Conservation (phyloP, 1,139 yeast species). For the Tardiomyces blankii region DNA sequence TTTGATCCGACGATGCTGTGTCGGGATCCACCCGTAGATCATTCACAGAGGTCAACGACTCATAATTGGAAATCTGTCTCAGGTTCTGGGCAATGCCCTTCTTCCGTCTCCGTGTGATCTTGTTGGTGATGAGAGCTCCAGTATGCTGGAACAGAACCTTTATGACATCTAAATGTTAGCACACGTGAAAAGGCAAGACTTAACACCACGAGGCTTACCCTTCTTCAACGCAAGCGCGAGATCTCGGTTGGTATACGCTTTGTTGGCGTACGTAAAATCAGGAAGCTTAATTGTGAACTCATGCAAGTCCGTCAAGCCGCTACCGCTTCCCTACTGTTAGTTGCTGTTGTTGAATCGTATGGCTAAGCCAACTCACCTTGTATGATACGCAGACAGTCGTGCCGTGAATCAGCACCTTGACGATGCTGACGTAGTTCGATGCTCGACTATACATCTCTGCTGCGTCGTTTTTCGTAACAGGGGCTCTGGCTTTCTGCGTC, state of each 20-base stretch:
- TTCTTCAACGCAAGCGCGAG: conserved; percentile 51
- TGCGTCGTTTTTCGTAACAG: conserved; percentile 25
- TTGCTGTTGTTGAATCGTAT: no score
- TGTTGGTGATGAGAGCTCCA: conserved; percentile 72
- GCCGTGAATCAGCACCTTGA: conserved; percentile 43
- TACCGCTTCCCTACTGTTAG: conserved; percentile 32
- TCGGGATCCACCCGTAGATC: conserved; percentile 10
- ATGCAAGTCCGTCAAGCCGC: conserved; percentile 61
- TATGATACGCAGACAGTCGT: conserved; percentile 56
- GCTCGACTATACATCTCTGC: conserved; percentile 56
- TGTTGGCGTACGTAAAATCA: conserved; percentile 47
- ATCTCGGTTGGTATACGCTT: conserved; percentile 74
- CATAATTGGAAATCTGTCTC: conserved; percentile 25
- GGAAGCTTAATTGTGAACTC: conserved; percentile 59
- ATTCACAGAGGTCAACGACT: conserved; percentile 23
- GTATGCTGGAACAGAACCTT: conserved; percentile 61
- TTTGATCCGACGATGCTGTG: no score
- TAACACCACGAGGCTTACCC: conserved; percentile 16
- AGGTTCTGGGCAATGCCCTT: conserved; percentile 11
- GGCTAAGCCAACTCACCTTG: conserved; percentile 39
- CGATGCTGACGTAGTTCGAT: conserved; percentile 52
- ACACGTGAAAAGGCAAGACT: no score
- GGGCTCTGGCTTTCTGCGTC: not conserved
- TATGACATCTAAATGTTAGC: conserved; percentile 32
- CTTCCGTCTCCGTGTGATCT: conserved; percentile 37